Evolutionary conservation across 345 rosid genomes (phyloP).

Genomic region (Camelina laxa): DNA sequence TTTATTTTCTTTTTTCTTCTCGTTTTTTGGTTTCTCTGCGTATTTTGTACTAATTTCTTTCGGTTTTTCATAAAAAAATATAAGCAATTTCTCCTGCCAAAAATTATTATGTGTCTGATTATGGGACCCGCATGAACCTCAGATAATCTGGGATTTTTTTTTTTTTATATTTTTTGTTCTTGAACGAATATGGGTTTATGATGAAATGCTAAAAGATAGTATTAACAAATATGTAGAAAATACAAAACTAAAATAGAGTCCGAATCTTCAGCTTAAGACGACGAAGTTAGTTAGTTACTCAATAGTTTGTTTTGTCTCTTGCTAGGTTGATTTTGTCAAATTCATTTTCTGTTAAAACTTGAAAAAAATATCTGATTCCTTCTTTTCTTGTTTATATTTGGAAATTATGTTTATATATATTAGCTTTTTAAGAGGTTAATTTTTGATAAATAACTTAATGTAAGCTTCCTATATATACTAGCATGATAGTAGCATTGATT

Average conservation of each 20-base stretch:
- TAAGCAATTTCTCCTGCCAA: not conserved
- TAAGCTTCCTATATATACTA: too few relatives aligned
- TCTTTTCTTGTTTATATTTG: not conserved
- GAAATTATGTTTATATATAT: too few relatives aligned
- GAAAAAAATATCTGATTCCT: not conserved
- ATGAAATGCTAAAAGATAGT: not conserved
- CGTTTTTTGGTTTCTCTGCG: not conserved
- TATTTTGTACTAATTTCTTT: not conserved
- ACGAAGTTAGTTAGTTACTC: conserved; percentile 16
- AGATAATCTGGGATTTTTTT: not conserved
- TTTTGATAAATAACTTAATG: not conserved
- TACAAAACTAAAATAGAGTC: conserved; percentile 23
- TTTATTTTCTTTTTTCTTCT: not conserved
- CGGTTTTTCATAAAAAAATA: not conserved
- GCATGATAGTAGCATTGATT: too few relatives aligned
- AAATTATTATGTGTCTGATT: conserved; percentile 6
- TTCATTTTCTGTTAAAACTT: not conserved
- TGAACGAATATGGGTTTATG: conserved; percentile 40
- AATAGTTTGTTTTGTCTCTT: conserved; percentile 31
- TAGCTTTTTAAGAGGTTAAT: too few relatives aligned
- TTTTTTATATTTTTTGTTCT: conserved; percentile 10
- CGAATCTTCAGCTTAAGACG: conserved; percentile 28
- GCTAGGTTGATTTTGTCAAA: conserved; percentile 21
- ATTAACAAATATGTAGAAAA: conserved; percentile 4
- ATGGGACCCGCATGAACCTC: conserved; percentile 22